Evolutionary conservation across 2,329 filamentous ascomycete species (phyloP).

Genomic region (Rutstroemia sydowiana): DNA sequence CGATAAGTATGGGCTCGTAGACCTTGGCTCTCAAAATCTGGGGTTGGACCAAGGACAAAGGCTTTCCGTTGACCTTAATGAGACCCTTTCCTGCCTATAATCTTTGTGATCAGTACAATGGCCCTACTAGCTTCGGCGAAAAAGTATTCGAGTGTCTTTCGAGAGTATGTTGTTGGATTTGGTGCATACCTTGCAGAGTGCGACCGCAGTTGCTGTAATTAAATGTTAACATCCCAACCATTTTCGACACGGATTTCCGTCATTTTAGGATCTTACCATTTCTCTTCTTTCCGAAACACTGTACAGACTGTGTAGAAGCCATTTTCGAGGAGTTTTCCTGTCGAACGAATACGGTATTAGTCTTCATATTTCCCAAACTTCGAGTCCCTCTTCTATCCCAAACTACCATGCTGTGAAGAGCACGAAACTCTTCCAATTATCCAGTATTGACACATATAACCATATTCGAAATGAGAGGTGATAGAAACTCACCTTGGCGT

Average conservation of each 20-base stretch:
- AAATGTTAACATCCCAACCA: slow-evolving; percentile 29
- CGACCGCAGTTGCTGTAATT: slow-evolving; percentile 57
- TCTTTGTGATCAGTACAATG: slow-evolving; percentile 17
- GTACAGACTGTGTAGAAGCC: slow-evolving; percentile 70
- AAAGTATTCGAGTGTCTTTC: background rate
- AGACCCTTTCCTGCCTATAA: slow-evolving; percentile 72
- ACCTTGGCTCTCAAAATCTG: slow-evolving; percentile 99
- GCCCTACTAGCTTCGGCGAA: background rate
- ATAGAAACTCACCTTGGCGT: slow-evolving; percentile 10
- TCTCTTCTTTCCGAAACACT: slow-evolving; percentile 99
- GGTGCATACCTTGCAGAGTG: slow-evolving; percentile 65
- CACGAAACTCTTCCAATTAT: background rate
- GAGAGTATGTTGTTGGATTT: slow-evolving; percentile 3
- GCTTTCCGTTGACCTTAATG: slow-evolving; percentile 98
- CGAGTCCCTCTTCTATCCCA: background rate
- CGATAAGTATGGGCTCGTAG: slow-evolving; percentile 96
- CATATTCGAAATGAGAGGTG: background rate
- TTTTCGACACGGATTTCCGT: slow-evolving; percentile 11
- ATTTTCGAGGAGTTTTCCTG: slow-evolving; percentile 21
- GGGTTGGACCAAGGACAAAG: slow-evolving; percentile 87
- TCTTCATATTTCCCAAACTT: no score
- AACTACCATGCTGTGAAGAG: background rate
- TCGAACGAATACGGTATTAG: background rate
- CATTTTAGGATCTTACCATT: slow-evolving; percentile 32
- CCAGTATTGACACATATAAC: background rate